phyloP scores from a whole-genome alignment of 2,329 filamentous ascomycete species.

The Thermoascus crustaceus region DNA sequence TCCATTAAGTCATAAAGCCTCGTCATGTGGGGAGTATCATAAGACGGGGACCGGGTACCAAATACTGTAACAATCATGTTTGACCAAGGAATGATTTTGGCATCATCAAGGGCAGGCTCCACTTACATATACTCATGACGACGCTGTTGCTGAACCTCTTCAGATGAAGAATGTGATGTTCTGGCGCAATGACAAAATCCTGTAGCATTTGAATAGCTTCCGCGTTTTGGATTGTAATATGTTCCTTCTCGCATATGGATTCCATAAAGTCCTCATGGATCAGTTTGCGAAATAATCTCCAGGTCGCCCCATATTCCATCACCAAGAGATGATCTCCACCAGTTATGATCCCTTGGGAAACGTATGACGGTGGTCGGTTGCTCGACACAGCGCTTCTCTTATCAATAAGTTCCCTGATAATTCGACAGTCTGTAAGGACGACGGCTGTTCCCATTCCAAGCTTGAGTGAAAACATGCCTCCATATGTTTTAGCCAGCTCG shows the following conservation, averaged over 20 bases:
- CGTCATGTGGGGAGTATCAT: constrained; percentile 28
- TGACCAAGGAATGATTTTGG: too few species aligned
- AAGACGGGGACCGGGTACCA: constrained; percentile 26
- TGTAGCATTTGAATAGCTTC: constrained; percentile 42
- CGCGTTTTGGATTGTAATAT: constrained; percentile 38
- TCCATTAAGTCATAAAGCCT: constrained; percentile 38
- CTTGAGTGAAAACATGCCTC: constrained; percentile 38
- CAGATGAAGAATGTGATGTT: constrained; percentile 40
- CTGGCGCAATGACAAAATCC: constrained; percentile 37
- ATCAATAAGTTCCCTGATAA: constrained; percentile 39
- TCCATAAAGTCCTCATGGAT: constrained; percentile 42
- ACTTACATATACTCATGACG: constrained; percentile 34
- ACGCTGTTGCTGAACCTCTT: constrained; percentile 45
- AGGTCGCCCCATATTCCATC: constrained; percentile 40
- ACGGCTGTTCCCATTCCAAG: constrained; percentile 33
- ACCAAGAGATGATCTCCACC: constrained; percentile 41
- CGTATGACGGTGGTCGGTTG: constrained; percentile 35
- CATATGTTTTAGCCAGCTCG: constrained; percentile 38
- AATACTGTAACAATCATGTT: constrained; percentile 19
- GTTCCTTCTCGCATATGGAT: constrained; percentile 35
- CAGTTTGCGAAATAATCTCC: constrained; percentile 41
- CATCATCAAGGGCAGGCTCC: too few species aligned
- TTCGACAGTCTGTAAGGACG: constrained; percentile 33
- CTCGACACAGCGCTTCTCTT: constrained; percentile 39
- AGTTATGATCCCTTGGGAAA: constrained; percentile 37